phyloP scores from a whole-genome alignment of 164 flowering plant species.

The Annona squamosa region DNA sequence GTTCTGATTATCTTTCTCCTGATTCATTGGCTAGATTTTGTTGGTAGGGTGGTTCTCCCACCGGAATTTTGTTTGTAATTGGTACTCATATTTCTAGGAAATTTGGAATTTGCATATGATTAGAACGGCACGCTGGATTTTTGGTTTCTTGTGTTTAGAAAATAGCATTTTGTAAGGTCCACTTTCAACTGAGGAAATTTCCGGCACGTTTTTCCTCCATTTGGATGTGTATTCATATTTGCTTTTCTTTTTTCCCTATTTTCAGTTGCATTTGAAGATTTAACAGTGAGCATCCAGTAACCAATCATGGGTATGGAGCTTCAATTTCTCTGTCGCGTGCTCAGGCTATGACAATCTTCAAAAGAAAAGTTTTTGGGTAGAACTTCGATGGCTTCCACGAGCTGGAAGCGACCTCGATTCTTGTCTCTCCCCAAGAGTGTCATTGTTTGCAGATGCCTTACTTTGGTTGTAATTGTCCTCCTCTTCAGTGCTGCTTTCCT shows the following conservation, averaged over 20 bases:
- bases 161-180: not conserved
- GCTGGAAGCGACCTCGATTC: slow-evolving; percentile 32
- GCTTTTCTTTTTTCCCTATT: too few species aligned
- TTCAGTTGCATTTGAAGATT: not conserved
- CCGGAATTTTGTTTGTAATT: not conserved
- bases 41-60: not conserved
- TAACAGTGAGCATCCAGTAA: not conserved
- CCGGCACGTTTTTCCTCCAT: not conserved
- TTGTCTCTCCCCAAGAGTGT: slow-evolving; percentile 26
- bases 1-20: not conserved
- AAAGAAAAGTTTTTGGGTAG: not conserved
- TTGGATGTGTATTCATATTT: not conserved
- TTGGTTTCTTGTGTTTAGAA: not conserved
- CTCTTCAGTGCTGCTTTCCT: slow-evolving; percentile 5
- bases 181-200: not conserved
- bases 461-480: slow-evolving; percentile 21
- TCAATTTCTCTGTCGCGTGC: not conserved
- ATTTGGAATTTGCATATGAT: not conserved
- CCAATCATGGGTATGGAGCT: not conserved
- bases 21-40: too few species aligned
- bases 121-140: not conserved
- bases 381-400: slow-evolving; percentile 28
- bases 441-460: slow-evolving; percentile 42
- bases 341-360: not conserved
- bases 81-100: not conserved